A percentile compares a stretch with the other conserved stretches of the same genome.
These are phyloP conservation scores for Cunninghamia lanceolata DNA, from an alignment of 75 land plant species.

Conservation along the genomic window DNA sequence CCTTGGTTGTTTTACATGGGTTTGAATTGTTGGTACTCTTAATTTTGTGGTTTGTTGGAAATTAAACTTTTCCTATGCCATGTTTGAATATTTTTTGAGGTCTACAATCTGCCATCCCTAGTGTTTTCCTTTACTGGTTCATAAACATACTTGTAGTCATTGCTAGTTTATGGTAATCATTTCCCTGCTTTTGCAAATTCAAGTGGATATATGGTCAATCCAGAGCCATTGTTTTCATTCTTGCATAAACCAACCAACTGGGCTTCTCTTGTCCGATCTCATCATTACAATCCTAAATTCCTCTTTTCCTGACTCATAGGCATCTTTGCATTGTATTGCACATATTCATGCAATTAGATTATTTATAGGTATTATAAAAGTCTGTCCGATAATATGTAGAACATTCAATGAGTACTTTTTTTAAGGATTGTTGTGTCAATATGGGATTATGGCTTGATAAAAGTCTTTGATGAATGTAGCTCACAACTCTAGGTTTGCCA, in stretches of 20 bases:
- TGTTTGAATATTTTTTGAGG: not conserved
- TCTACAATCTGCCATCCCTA: not conserved
- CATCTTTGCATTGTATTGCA: not conserved
- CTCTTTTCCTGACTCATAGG: not conserved
- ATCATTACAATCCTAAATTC: not conserved
- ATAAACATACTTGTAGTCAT: not conserved
- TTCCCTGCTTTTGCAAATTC: not conserved
- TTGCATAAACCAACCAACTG: not conserved
- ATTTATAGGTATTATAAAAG: not conserved
- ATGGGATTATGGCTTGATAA: not conserved
- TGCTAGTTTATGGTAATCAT: not conserved
- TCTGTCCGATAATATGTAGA: not conserved
- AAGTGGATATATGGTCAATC: not conserved
- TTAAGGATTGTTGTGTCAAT: not conserved
- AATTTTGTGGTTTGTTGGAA: not conserved
- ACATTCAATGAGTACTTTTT: not conserved
- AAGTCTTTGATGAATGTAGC: not conserved
- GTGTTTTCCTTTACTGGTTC: not conserved
- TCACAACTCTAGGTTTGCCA: not conserved
- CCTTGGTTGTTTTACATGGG: constrained; percentile 6
- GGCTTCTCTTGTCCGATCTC: not conserved
- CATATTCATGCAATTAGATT: not conserved
- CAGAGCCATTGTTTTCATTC: not conserved
- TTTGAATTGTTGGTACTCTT: not conserved
- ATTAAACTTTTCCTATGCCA: not conserved